A percentile compares a stretch with the other conserved stretches of the same genome.
Evolutionary conservation across 805 yeast species (phyloP).

Genomic region (Kodamaea kaohsiungensis): DNA sequence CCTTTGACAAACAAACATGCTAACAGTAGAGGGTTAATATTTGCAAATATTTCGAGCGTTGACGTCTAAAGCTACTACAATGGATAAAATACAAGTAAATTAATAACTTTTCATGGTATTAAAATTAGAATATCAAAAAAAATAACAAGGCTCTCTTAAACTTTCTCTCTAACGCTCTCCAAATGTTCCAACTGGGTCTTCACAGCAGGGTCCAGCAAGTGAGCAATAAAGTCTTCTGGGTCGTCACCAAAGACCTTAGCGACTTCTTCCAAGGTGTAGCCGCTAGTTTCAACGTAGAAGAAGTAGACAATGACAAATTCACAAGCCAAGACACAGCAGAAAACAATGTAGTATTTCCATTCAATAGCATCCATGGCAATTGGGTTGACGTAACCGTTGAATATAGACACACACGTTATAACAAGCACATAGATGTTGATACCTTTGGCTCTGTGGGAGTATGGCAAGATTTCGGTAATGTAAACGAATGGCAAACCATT

Average conservation of each 20-base stretch:
- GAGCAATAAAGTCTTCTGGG: conserved; percentile 12
- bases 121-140: not conserved
- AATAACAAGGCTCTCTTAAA: not conserved
- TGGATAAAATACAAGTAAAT: too few relatives aligned
- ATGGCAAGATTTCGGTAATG: conserved; percentile 44
- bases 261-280: conserved; percentile 45
- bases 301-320: conserved; percentile 32
- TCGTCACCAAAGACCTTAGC: conserved; percentile 43
- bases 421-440: conserved; percentile 30
- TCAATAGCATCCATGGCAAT: conserved; percentile 42
- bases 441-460: conserved; percentile 44
- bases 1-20: too few relatives aligned
- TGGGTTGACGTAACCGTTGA: conserved; percentile 26
- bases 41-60: too few relatives aligned
- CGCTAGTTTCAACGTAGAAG: conserved; percentile 45
- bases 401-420: conserved; percentile 20
- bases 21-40: too few relatives aligned
- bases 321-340: conserved; percentile 30
- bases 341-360: conserved; percentile 48
- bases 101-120: not conserved
- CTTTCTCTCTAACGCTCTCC: not conserved
- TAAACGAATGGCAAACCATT: conserved; percentile 50
- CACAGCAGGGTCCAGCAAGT: conserved; percentile 1
- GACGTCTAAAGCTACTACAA: too few relatives aligned
- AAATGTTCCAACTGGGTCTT: not conserved